Base-by-base conservation (phyloP, 306 rosid species). In the Dalbergia oliveri region DNA sequence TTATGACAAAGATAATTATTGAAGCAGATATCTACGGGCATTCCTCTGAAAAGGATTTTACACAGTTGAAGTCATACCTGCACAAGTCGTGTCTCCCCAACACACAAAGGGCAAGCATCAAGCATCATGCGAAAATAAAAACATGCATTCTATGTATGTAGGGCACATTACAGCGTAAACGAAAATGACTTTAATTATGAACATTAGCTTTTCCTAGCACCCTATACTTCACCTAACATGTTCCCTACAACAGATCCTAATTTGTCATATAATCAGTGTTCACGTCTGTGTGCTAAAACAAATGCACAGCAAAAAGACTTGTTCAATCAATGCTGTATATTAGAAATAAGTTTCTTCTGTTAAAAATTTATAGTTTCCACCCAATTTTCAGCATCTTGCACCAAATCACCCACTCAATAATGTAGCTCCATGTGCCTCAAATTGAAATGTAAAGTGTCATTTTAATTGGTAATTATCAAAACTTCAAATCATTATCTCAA, bases 221-320 rank as follows among this genome's bases (percentile, higher is more conserved):
- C 80, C 62, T 62, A 21, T 50, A 59, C 0, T 59, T 82, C 61
- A 61, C 85, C 79, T 47, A 78, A 65, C 69, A 44, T 47, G 73
- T 82, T 64, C 59, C 67, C 19, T 43, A 11, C 44, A 39, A 13
- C 26, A 56, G 4, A 15, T 44, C 79, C 50, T 78, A 12, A 66
- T 75, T 78, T 83, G 80, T 83, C 80, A 23, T 73, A 63, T 73
- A 59, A 37, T 43, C 12, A 18, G 6, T 72, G 66, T 6, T 66
- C 33, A 74, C 16, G 54, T 49, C 21, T 37, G 70, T 34, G 37
- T 65, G 26, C 9, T 12, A 15, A 64, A 21, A 65, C 47, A 37
- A 37, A 37, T 77, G 72, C 75, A 50, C 56, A 44, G 11, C 68
- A 8, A 39, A 16, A 59, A 69, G 16, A 49, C 69, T 70, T 62